A percentile compares a stretch with the other conserved stretches of the same genome.
These are phyloP conservation scores for Pseudogymnoascus sp. DNA, from an alignment of 2,329 filamentous ascomycete species.

Conservation along the genomic window DNA sequence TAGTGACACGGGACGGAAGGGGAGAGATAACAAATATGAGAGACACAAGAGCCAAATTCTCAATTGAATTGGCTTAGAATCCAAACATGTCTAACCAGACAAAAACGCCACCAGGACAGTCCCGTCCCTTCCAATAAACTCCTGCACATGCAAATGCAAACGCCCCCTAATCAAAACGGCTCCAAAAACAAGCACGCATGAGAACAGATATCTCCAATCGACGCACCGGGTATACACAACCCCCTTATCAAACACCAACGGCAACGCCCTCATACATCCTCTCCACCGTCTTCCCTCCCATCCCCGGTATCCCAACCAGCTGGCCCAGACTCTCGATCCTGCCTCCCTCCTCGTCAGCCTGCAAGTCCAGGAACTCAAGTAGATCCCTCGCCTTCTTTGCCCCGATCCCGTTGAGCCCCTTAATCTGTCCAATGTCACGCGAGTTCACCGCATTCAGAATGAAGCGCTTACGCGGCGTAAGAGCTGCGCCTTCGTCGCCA, in stretches of 20 bases:
- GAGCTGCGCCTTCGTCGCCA: constrained; percentile 31
- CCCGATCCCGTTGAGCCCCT: constrained; percentile 61
- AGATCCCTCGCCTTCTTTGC: constrained; percentile 61
- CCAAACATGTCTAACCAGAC: constrained; percentile 2
- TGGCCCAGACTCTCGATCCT: constrained; percentile 44
- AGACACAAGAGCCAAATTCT: neutral
- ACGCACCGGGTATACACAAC: neutral
- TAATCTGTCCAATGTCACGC: constrained; percentile 58
- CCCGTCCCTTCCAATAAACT: neutral
- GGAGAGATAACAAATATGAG: neutral
- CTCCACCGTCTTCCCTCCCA: constrained; percentile 51
- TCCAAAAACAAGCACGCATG: neutral
- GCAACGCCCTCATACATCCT: constrained; percentile 37
- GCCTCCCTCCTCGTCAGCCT: constrained; percentile 35
- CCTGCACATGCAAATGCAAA: neutral
- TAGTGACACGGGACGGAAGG: neutral
- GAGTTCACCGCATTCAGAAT: constrained; percentile 69
- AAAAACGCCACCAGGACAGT: neutral
- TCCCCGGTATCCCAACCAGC: constrained; percentile 47
- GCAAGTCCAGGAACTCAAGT: constrained; percentile 47
- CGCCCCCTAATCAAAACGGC: neutral
- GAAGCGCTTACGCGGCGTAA: constrained; percentile 44
- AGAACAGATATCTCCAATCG: neutral
- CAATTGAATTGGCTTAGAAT: neutral
- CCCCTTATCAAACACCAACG: constrained; percentile 1